Conservation (phyloP, 371 early-diverging fungal genomes). For the Mucor circinelloides region DNA sequence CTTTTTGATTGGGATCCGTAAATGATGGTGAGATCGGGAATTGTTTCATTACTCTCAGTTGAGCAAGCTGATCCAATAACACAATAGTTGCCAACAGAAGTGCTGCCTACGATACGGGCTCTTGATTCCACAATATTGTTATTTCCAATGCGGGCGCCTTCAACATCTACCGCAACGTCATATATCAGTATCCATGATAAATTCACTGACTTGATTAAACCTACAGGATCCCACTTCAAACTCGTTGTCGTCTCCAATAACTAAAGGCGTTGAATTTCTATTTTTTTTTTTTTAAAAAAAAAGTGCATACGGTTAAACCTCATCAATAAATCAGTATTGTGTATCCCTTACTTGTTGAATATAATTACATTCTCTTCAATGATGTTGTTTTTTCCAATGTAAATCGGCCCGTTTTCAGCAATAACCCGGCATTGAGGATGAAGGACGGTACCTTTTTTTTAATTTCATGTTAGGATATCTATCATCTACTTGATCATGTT, state of each 20-base stretch:
- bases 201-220: neutral
- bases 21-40: conserved; percentile 70
- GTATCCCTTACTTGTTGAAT: conserved; percentile 63
- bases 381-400: conserved; percentile 75
- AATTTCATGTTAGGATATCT: neutral
- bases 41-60: conserved; percentile 63
- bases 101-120: conserved; percentile 62
- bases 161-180: conserved; percentile 54
- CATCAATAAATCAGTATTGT: neutral
- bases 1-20: conserved; percentile 65
- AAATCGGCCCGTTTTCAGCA: conserved; percentile 71
- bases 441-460: conserved; percentile 62
- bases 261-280: conserved; percentile 53
- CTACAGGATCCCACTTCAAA: conserved; percentile 79
- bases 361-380: conserved; percentile 76
- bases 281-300: too few relatives aligned
- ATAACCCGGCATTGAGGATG: conserved; percentile 78
- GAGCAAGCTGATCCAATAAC: conserved; percentile 75
- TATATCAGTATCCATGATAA: neutral
- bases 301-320: too few relatives aligned
- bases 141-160: conserved; percentile 70
- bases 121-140: conserved; percentile 72
- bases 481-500: neutral
- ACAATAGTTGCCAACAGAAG: conserved; percentile 71
- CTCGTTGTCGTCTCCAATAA: conserved; percentile 77